Conservation (phyloP, 148 eudicot genomes). For the Rhododendron williamsianum region DNA sequence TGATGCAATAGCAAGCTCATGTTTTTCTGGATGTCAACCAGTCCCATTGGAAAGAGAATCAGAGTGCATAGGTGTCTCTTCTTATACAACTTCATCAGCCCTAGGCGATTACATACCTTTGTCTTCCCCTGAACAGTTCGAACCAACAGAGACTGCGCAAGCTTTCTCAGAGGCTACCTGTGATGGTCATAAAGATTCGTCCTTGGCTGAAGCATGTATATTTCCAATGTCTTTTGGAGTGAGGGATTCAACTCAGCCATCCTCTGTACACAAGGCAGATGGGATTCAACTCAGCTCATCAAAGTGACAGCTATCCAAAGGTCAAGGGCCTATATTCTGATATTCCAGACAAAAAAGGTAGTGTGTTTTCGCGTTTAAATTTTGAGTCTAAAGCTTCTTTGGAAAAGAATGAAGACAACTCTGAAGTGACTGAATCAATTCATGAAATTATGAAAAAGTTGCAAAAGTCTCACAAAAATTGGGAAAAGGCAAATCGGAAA, state of each 20-base stretch:
- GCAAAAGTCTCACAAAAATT: constrained; percentile 11
- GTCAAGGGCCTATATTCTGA: constrained; percentile 21
- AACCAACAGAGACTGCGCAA: constrained; percentile 4
- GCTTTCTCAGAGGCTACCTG: not conserved
- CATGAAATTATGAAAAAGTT: constrained; percentile 18
- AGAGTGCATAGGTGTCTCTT: constrained; percentile 6
- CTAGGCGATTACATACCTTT: constrained; percentile 18
- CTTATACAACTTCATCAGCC: not conserved
- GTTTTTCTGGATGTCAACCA: not conserved
- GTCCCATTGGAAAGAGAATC: constrained; percentile 7
- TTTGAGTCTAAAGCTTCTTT: too few species aligned
- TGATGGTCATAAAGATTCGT: not conserved
- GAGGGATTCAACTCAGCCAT: not conserved
- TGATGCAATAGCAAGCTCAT: not conserved
- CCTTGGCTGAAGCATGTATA: not conserved
- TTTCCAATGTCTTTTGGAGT: not conserved
- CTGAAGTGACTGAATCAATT: constrained; percentile 4
- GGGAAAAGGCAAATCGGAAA: constrained; percentile 6
- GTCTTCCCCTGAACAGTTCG: constrained; percentile 6
- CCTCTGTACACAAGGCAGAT: not conserved
- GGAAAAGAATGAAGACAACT: constrained; percentile 6
- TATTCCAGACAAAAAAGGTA: not conserved
- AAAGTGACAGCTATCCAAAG: not conserved
- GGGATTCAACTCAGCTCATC: not conserved
- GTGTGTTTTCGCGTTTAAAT: too few species aligned